Base-by-base conservation (phyloP, 345 rosid species). In the Clarkia xantiana region DNA sequence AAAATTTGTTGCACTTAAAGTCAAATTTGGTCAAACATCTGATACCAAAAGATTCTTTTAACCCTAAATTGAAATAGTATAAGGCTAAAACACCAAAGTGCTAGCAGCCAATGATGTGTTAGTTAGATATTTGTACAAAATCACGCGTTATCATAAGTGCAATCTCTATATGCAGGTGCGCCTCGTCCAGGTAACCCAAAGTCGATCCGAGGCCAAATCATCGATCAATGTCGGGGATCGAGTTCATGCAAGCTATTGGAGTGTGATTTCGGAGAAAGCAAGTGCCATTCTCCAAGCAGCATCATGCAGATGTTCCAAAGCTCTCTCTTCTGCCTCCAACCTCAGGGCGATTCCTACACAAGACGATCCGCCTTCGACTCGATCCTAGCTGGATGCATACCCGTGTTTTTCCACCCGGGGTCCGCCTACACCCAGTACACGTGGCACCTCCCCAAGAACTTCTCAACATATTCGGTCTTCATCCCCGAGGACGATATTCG, bases 231-330 rank as follows among this genome's bases (percentile, higher is more conserved):
- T 38, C 47, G 44, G 48, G 43, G 22, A 10, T 47, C 65, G 1
- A 22, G 47, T 34, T 53, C 39, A 1, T 42, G 65, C 42, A 53
- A 53, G 53, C 59, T 61, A 47, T 42, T 61, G 23, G 59, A 61
- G 46, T 61, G 65, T 4, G 59, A 54, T 42, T 60, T 53, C 54
- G 78, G 78, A 45, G 78, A 69, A 62, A 70, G 72, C 65, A 70
- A 74, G 59, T 74, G 79, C 36, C 75, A 74, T 64, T 67, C 72
- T 39, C 78, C 78, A 1, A 67, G 75, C 67, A 69, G 78, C 44
- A 67, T 73, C 55, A 73, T 73, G 78, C 69, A 70, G 72, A 70
- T 70, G 78, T 73, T 73, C 54, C 75, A 69, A 52, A 66, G 70
- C 61, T 69, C 78, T 15, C 62, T 63, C 20, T 73, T 73, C 67